These are phyloP conservation scores for Odontarrhena argentea DNA, from an alignment of 345 rosid genomes.

Conservation along the genomic window DNA sequence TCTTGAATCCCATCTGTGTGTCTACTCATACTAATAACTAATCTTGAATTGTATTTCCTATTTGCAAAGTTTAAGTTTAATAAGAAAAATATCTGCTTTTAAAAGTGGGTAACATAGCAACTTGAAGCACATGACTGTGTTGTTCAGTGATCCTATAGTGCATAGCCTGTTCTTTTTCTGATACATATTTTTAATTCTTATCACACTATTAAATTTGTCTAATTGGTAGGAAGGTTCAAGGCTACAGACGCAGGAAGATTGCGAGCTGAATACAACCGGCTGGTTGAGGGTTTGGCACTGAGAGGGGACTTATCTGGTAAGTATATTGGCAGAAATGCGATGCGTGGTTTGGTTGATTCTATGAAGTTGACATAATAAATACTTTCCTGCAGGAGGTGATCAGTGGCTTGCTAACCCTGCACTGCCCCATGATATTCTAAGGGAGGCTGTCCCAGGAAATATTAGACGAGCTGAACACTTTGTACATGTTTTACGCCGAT, in stretches of 20 bases:
- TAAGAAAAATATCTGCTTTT: background rate
- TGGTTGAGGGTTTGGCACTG: slow-evolving; percentile 89
- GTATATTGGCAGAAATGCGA: slow-evolving; percentile 26
- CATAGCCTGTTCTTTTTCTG: slow-evolving; percentile 21
- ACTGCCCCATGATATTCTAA: slow-evolving; percentile 90
- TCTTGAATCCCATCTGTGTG: slow-evolving; percentile 18
- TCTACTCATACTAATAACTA: background rate
- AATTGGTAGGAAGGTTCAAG: slow-evolving; percentile 99
- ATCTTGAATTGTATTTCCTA: background rate
- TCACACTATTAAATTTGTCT: slow-evolving; percentile 47
- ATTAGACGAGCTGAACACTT: slow-evolving; percentile 96
- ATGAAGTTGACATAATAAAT: slow-evolving; percentile 18
- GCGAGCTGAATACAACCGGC: slow-evolving; percentile 90
- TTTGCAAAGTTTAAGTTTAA: background rate
- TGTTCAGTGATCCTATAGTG: background rate
- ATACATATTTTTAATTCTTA: slow-evolving; percentile 35
- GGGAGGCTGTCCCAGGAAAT: slow-evolving; percentile 98
- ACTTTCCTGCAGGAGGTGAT: slow-evolving; percentile 57
- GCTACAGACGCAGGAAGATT: slow-evolving; percentile 92
- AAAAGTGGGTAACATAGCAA: background rate
- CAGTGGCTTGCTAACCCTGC: slow-evolving; percentile 99
- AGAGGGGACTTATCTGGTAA: slow-evolving; percentile 87
- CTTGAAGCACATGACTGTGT: slow-evolving; percentile 20
- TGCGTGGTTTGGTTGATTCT: slow-evolving; percentile 24
- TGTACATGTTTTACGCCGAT: slow-evolving; percentile 81